Evolutionary conservation across 2,329 filamentous ascomycete species (phyloP), one percentile per base, ranked within the genome.

Genomic region (Sporothrix phasma): DNA sequence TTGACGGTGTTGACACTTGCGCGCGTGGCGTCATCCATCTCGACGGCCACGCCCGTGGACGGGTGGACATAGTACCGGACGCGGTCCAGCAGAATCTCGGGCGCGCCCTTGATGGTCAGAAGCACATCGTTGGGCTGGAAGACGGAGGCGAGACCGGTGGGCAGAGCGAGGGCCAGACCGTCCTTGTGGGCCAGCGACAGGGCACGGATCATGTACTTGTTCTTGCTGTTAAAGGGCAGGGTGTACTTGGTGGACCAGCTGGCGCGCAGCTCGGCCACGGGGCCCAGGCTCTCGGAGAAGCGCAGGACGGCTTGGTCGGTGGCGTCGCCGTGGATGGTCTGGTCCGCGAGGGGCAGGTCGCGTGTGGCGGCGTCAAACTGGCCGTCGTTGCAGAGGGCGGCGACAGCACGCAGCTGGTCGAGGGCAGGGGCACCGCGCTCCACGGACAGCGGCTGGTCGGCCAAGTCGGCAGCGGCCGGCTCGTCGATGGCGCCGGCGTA

Each of bases 161-260:
- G 72, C 3, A 82, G 67, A 1, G 78, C 78, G n/a, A 73, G 64
- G 2, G 66, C 54, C 39, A 78, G 68, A 17, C 74, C 75, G n/a
- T 43, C 11, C 31, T 62, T 47, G 34, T 75, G 71, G 2, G 73
- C 74, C 45, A 81, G 68, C 2, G 77, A 77, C 58, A 87, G 82
- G 0, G 86, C 81, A 39, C 84, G 80, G 63, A 92, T 82, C 84
- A 91, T 92, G 72, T 86, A 92, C 74, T 92, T 92, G 76, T 91
- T 92, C 77, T 90, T 90, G 75, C 87, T 90, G 76, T 92, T 92
- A 73, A 92, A 92, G 0, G 87, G 83, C 31, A 90, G 77, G 62
- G 88, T 84, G 69, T 85, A 91, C 1, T 82, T 80, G 61, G 82
- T 85, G 61, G 81, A 81, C 87, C 87, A 91, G 67, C 80, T 78